Percentiles rank a stretch among this genome's conserved stretches.
phyloP scores from a whole-genome alignment of 805 yeast species.

The Barnettozyma siamensis region DNA sequence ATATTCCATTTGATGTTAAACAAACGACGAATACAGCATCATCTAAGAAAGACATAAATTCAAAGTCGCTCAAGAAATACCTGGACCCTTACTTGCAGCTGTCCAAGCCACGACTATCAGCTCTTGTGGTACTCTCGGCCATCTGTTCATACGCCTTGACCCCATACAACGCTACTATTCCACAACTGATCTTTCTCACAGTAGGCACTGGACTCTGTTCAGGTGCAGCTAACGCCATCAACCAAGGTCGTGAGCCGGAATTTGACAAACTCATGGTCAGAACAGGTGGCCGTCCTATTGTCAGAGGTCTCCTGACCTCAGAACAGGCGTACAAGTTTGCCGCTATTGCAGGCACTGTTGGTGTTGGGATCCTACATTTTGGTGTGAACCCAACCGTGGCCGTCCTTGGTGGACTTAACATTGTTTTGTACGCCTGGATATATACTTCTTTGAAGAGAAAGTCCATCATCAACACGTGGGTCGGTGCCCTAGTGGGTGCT shows the following conservation, averaged over 20 bases:
- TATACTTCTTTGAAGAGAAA: conserved; percentile 87
- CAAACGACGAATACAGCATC: conserved; percentile 28
- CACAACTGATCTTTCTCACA: conserved; percentile 66
- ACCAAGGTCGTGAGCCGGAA: conserved; percentile 93
- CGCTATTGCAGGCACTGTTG: conserved; percentile 61
- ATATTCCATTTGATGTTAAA: conserved; percentile 57
- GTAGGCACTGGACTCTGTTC: conserved; percentile 84
- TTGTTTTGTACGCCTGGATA: conserved; percentile 79
- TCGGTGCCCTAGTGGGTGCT: conserved; percentile 98
- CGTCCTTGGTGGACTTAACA: conserved; percentile 70
- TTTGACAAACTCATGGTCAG: conserved; percentile 85
- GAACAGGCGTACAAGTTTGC: conserved; percentile 80
- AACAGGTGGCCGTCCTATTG: conserved; percentile 87
- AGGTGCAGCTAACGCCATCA: conserved; percentile 93
- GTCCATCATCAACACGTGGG: conserved; percentile 91
- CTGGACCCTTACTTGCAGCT: conserved; percentile 65
- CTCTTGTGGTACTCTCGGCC: conserved; percentile 83
- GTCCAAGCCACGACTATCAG: conserved; percentile 86
- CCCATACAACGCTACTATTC: conserved; percentile 71
- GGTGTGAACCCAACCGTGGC: conserved; percentile 91
- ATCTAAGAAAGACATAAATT: conserved; percentile 17
- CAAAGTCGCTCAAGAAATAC: conserved; percentile 29
- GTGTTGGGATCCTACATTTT: conserved; percentile 57
- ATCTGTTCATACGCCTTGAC: conserved; percentile 92
- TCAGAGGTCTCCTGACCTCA: conserved; percentile 71